Conservation (phyloP, 2,329 filamentous ascomycete genomes). For the Fusarium sp. region DNA sequence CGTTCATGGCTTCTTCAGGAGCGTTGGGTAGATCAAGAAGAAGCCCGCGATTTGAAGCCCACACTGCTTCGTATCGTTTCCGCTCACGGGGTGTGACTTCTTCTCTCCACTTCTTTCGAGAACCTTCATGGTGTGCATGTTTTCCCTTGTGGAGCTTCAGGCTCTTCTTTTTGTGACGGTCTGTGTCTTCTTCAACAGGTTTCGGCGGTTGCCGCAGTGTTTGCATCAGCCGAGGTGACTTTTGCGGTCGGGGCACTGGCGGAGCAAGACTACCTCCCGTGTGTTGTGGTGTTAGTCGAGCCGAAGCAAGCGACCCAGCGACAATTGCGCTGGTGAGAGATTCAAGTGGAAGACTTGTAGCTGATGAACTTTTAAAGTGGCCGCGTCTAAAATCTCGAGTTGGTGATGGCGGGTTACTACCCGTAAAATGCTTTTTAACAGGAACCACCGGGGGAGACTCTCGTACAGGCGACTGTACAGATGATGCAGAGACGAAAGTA, state of each 20-base stretch:
- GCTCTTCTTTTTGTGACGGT: constrained; percentile 60
- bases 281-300: constrained; percentile 60
- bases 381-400: constrained; percentile 50
- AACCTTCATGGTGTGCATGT: constrained; percentile 81
- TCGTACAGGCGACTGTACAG: constrained; percentile 48
- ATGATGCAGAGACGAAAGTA: constrained; percentile 58
- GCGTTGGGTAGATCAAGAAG: constrained; percentile 51
- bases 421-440: constrained; percentile 25
- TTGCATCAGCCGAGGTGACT: constrained; percentile 67
- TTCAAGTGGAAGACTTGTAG: constrained; percentile 64
- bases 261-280: constrained; percentile 52
- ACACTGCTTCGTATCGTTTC: constrained; percentile 85
- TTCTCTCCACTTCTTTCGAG: constrained; percentile 81
- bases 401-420: constrained; percentile 51
- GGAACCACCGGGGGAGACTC: constrained; percentile 43
- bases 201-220: constrained; percentile 70
- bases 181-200: constrained; percentile 64
- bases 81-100: constrained; percentile 76
- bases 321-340: constrained; percentile 80
- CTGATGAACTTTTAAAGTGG: constrained; percentile 44
- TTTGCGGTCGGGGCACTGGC: constrained; percentile 56
- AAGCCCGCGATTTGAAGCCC: constrained; percentile 81
- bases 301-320: constrained; percentile 77
- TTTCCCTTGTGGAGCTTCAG: constrained; percentile 65
- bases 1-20: constrained; percentile 31